A percentile compares a stretch with the other conserved stretches of the same genome.
These are phyloP conservation scores for Monosporascus sp. DNA, from an alignment of 2,329 filamentous ascomycete genomes.

Conservation along the genomic window DNA sequence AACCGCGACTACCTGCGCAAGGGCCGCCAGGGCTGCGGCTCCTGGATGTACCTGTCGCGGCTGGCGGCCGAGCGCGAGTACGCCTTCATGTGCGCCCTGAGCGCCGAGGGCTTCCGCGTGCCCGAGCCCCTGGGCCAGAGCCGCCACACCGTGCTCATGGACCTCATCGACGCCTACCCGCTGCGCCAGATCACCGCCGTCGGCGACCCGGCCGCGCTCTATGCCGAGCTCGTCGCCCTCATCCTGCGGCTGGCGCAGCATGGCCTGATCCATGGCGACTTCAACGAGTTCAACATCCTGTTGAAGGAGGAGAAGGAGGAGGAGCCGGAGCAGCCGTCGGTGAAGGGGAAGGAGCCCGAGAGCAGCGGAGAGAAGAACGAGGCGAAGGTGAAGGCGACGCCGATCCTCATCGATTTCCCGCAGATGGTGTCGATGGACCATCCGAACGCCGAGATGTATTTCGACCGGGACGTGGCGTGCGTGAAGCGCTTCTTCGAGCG, in stretches of 20 bases:
- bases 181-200: constrained; percentile 82
- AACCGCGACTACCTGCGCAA: constrained; percentile 94
- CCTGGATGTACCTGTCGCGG: constrained; percentile 97
- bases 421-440: constrained; percentile 98
- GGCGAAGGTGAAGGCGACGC: constrained; percentile 45
- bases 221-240: constrained; percentile 83
- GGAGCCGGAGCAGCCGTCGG: constrained; percentile 25
- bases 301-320: constrained; percentile 64
- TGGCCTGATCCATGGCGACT: constrained; percentile 94
- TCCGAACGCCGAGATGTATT: constrained; percentile 91
- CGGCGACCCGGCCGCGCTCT: constrained; percentile 77
- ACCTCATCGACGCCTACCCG: constrained; percentile 85
- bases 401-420: constrained; percentile 93
- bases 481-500: constrained; percentile 91
- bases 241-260: constrained; percentile 78
- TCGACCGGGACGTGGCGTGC: constrained; percentile 91
- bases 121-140: constrained; percentile 85
- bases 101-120: constrained; percentile 80
- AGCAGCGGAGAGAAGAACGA: too few relatives aligned
- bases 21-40: constrained; percentile 56
- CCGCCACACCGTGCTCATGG: constrained; percentile 95
- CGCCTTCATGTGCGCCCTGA: constrained; percentile 85
- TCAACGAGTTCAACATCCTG: constrained; percentile 98
- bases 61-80: constrained; percentile 91
- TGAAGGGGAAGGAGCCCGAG: constrained; percentile 11